Base-by-base conservation (phyloP, 257 asterid species). In the Solanum tacnaense region DNA sequence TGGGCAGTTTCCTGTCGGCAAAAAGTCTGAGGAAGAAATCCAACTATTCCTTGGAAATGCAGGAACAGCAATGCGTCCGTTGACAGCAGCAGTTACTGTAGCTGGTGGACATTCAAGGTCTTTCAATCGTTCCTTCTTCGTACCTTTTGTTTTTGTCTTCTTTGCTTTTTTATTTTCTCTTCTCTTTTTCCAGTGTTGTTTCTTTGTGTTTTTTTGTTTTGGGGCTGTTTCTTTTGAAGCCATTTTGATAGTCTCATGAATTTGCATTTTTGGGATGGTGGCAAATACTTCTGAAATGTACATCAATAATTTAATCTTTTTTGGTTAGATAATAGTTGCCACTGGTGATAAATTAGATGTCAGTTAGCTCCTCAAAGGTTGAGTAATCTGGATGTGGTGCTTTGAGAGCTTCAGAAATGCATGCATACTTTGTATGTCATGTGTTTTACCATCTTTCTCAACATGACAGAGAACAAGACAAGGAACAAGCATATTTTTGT, bases 31-130 rank as follows among this genome's bases (percentile, higher is more conserved):
- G 25, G 96, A 93, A 38, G 99, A 97, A 90, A 91, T 97, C 85
- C 96, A 95, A 85, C 99, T 97, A 71, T 97, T 97, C 95, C 92
- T 97, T 67, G 99, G 99, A 90, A 97, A 97, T 93, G 99, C 99
- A n/a, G 99, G 99, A 89, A 97, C 99, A 35, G 99, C 99, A 12
- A 97, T 97, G 98, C 98, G 99, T 70, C 98, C 99, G 39, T 89
- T 96, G 95, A 96, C 99, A 87, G 99, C 99, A 86, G 98, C 98
- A 88, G 98, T 97, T 84, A 92, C 94, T 89, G 98, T 94, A 89
- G 99, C 98, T 71, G 99, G 99, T 78, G 99, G 99, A 87, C 90
- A 93, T 85, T 88, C 98, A 52, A 97, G 94, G 99, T 97, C 79
- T 90, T 73, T 36, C 70, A 79, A n/a, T 73, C 74, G 34, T 72